Evolutionary conservation across 83 land plant genomes (phyloP).

Genomic region (Picea abies): DNA sequence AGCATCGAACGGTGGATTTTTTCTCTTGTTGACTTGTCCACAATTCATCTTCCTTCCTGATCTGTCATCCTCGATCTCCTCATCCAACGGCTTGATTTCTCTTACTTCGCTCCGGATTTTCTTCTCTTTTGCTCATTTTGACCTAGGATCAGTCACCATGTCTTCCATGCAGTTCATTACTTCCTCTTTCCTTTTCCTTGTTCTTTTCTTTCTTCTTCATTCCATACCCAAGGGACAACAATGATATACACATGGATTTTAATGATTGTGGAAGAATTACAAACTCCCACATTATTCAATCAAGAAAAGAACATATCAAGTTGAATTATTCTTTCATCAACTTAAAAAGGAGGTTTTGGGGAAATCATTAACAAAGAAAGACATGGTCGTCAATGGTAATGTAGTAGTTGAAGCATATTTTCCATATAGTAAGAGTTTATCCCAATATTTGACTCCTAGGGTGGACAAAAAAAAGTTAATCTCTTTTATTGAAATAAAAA

Average conservation of each 20-base stretch:
- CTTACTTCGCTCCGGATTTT: too few relatives aligned
- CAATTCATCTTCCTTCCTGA: too few relatives aligned
- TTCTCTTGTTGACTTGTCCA: too few relatives aligned
- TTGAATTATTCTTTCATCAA: slow-evolving; percentile 20
- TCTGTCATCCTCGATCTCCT: too few relatives aligned
- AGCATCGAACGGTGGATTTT: too few relatives aligned
- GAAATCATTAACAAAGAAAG: slow-evolving; percentile 10
- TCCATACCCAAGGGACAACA: too few relatives aligned
- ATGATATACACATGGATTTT: slow-evolving; percentile 8
- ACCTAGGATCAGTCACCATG: too few relatives aligned
- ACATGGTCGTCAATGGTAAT: background rate
- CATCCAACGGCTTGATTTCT: too few relatives aligned
- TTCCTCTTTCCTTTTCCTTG: too few relatives aligned
- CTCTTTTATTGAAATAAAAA: slow-evolving; percentile 17
- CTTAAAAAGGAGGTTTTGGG: slow-evolving; percentile 10
- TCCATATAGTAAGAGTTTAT: background rate
- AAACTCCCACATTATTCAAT: background rate
- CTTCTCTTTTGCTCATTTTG: too few relatives aligned
- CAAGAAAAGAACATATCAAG: background rate
- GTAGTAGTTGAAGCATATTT: slow-evolving; percentile 10
- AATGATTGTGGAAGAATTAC: slow-evolving; percentile 11
- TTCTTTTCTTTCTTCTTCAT: too few relatives aligned
- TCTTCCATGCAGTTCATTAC: too few relatives aligned
- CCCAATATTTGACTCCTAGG: slow-evolving; percentile 13
- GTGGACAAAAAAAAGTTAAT: background rate